Percentiles rank a stretch among this genome's conserved stretches.
Evolutionary conservation across 1,284 basidiomycete species (phyloP).

Genomic region (Hymenochaete sp.): DNA sequence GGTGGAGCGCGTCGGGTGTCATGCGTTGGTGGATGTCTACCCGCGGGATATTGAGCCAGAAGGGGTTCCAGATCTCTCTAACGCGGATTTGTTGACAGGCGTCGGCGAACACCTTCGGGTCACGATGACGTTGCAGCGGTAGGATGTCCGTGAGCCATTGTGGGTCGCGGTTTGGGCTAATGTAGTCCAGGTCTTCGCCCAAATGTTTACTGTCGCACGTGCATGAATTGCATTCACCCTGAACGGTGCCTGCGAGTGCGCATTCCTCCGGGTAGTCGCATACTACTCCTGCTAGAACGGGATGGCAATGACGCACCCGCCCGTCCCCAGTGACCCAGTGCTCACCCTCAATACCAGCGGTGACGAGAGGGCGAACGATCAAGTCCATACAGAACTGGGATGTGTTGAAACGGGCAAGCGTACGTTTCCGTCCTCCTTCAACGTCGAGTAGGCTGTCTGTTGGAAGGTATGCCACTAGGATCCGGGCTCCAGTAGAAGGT

Average conservation of each 20-base stretch:
- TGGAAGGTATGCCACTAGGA: constrained; percentile 24
- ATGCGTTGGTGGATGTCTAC: constrained; percentile 21
- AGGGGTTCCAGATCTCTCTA: constrained; percentile 13
- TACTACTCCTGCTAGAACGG: constrained; percentile 21
- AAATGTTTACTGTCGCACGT: background rate
- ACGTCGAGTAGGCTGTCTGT: constrained; percentile 14
- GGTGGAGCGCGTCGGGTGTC: constrained; percentile 28
- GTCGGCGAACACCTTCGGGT: background rate
- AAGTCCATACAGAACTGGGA: constrained; percentile 22
- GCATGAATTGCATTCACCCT: constrained; percentile 14
- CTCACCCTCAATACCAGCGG: constrained; percentile 18
- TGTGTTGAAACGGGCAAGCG: constrained; percentile 4
- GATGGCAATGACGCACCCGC: constrained; percentile 16
- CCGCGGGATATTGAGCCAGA: constrained; percentile 20
- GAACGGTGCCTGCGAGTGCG: constrained; percentile 15
- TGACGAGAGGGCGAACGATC: constrained; percentile 18
- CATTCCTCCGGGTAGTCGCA: constrained; percentile 24
- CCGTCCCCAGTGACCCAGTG: constrained; percentile 20
- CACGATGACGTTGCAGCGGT: background rate
- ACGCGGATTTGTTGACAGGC: background rate
- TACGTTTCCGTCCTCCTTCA: background rate
- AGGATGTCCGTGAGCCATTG: background rate
- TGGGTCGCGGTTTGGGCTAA: constrained; percentile 8
- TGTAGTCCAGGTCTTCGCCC: no score
- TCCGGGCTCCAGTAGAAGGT: constrained; percentile 19